phyloP scores from a whole-genome alignment of 2,329 filamentous ascomycete genomes.

The Diaporthe sp. region DNA sequence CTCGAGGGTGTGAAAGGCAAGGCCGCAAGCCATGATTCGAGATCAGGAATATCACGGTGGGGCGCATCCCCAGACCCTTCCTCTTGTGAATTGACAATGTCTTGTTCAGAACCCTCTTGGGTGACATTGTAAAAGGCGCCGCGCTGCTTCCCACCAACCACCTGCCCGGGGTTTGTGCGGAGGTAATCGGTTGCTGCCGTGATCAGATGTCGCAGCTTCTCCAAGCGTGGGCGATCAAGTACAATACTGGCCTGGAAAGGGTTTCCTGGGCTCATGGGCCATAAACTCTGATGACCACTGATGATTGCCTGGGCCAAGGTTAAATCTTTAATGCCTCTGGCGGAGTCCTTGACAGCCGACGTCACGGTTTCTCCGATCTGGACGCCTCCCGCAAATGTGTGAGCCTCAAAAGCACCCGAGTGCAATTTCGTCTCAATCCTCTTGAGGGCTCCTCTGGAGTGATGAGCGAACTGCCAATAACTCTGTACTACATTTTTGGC shows the following conservation, averaged over 20 bases:
- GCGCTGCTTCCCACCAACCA: neutral
- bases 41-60: neutral
- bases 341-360: neutral
- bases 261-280: neutral
- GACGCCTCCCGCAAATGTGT: neutral
- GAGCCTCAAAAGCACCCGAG: neutral
- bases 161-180: neutral
- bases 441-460: neutral
- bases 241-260: conserved; percentile 27
- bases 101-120: neutral
- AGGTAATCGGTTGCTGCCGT: conserved; percentile 12
- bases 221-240: neutral
- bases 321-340: neutral
- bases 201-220: neutral
- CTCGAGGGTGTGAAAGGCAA: conserved; percentile 25
- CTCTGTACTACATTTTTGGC: neutral
- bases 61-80: neutral
- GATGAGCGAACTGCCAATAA: conserved; percentile 14
- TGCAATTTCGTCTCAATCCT: neutral
- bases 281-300: conserved; percentile 12
- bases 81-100: neutral
- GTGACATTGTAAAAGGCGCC: neutral
- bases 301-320: conserved; percentile 1
- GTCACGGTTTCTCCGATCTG: neutral
- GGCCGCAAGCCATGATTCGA: conserved; percentile 7